A percentile compares a stretch with the other conserved stretches of the same genome.
These are phyloP conservation scores for Schizosaccharomyces japonicus DNA, from an alignment of 805 yeast genomes.

Conservation along the genomic window DNA sequence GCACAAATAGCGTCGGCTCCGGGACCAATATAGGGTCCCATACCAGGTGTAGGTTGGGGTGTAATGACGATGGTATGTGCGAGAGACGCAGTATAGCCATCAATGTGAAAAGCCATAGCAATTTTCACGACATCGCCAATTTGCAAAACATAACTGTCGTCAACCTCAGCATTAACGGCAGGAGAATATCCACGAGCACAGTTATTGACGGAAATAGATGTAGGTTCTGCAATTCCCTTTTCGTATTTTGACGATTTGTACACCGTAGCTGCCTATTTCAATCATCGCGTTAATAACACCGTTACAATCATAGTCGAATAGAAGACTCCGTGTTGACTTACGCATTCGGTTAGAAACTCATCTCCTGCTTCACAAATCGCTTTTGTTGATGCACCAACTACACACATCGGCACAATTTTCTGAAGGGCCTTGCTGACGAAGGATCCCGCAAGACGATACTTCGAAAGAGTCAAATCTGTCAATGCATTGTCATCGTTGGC, in stretches of 20 bases:
- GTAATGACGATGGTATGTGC: slow-evolving; percentile 45
- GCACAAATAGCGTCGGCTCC: slow-evolving; percentile 82
- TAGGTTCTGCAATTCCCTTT: slow-evolving; percentile 86
- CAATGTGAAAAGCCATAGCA: slow-evolving; percentile 72
- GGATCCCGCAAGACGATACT: not conserved
- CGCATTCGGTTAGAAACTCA: not conserved
- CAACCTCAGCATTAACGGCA: not conserved
- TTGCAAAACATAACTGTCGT: slow-evolving; percentile 9
- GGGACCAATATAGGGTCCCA: slow-evolving; percentile 49
- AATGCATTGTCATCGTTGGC: too few species aligned
- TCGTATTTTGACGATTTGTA: slow-evolving; percentile 34
- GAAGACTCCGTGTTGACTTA: not conserved
- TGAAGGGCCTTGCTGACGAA: not conserved
- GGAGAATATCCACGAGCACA: slow-evolving; percentile 64
- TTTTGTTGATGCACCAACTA: not conserved
- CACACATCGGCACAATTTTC: not conserved
- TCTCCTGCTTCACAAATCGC: not conserved
- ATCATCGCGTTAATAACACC: not conserved
- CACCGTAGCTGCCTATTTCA: slow-evolving; percentile 30
- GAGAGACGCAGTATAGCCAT: slow-evolving; percentile 73
- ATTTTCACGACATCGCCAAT: slow-evolving; percentile 75
- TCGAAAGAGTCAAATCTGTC: too few species aligned
- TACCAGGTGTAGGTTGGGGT: slow-evolving; percentile 21
- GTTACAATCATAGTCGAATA: not conserved
- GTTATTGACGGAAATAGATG: slow-evolving; percentile 63